Evolutionary conservation across 2,329 filamentous ascomycete species (phyloP), one percentile per base, ranked within the genome.

Genomic region (Fusarium sp.): DNA sequence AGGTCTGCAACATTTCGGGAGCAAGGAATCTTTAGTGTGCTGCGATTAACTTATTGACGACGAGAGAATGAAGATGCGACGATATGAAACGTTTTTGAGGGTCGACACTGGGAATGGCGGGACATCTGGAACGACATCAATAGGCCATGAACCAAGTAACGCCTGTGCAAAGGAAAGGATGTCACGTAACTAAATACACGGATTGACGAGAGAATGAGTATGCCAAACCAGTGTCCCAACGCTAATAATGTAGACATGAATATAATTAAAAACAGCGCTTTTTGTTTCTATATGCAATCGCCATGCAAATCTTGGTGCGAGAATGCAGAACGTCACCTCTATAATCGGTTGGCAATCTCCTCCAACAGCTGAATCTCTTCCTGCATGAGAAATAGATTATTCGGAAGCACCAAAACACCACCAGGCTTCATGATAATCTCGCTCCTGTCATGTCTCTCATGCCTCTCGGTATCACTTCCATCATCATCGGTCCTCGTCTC

Each of bases 311-410:
- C 8, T 26, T 26, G 6, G n/a, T 44, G 15, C 19, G 5, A 44
- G 9, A 36, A 17, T 3, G 6, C 34, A 17, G 14, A 15, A 17
- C 6, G 15, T 31, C 10, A 26, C 21, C 31, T 59, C 58, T 67
- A 81, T 39, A 81, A 60, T 22, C 79, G 70, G 38, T 76, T 76
- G 46, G 77, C 75, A 62, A 82, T 71, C 21, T 75, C 75, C 65
- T 82, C 79, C 33, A 82, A 57, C 13, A 79, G 53, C 50, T 78
- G 73, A 21, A 74, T 56, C 69, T 82, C 80, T 21, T 82, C 80
- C 17, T 78, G 79, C 55, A 76, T 79, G 21, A 82, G 73, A 42
- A 73, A 79, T 63, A 82, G 68, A 56, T 79, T 71, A 8, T 76
- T 69, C 1, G 80, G 80, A 10, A 82, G 58, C 10, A 79, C 61